Base-by-base conservation (phyloP, 2,329 filamentous ascomycete species). In the Cladobotryum mycophilum region DNA sequence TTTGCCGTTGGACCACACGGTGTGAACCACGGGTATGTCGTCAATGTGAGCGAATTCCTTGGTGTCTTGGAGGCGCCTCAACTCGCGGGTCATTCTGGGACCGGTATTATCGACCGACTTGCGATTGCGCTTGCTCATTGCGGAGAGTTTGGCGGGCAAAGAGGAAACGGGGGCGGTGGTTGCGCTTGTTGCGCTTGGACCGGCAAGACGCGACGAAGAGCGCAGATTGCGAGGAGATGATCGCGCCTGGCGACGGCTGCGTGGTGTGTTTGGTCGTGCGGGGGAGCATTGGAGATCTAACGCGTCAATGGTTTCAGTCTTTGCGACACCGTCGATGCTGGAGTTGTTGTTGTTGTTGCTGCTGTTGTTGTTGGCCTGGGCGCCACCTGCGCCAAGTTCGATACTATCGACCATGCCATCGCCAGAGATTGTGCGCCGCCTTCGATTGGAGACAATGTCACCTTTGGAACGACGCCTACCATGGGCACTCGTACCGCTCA, bases 1-100 rank as follows among this genome's bases (percentile, higher is more conserved):
- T 62, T 85, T 85, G 51, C 82, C 82, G 56, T 84, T 85, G 58
- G 78, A 79, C 82, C 82, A 85, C 22, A 82, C 73, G 2, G 79
- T 82, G 56, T 79, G 73, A 7, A 78, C 41, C 4, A 85, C 75
- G 5, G 80, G 80, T 47, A 75, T 70, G 13, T 75, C 76, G 48
- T 85, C 82, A 18, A 84, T 76, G 43, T 77, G 74, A 1, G 76
- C 70, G 54, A 75, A 85, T 58, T 85, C 82, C 52, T 82, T 79
- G 53, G 83, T 79, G 66, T 86, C 77, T 67, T 78, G 74, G 47
- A 89, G 64, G 54, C 78, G 73, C 64, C 71, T 68, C 25, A 85
- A 64, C 60, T 86, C 84, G 53, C 83, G 79, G 35, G 76, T 68
- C 57, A 80, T 65, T 49, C 72, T 74, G 22, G 68, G 59, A 20